Percentiles rank a stretch among this genome's conserved stretches.
These are phyloP conservation scores for Priceomyces castillae DNA, from an alignment of 805 yeast genomes.

Conservation along the genomic window DNA sequence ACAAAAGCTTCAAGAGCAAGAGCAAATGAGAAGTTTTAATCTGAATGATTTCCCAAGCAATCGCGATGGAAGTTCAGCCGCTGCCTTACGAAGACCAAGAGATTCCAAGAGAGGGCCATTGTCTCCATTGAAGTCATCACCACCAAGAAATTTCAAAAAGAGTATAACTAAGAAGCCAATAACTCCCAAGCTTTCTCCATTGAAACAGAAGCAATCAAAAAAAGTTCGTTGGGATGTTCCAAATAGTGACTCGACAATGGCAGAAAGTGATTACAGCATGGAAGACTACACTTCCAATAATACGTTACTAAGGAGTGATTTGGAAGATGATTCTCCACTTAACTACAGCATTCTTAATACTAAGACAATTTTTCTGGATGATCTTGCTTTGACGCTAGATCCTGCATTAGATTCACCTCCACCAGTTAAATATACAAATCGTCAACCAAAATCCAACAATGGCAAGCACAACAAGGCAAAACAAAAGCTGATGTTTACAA, in stretches of 20 bases:
- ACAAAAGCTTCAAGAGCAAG: slow-evolving; percentile 15
- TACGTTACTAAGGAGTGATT: slow-evolving; percentile 18
- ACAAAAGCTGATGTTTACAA: slow-evolving; percentile 11
- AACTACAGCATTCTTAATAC: slow-evolving; percentile 21
- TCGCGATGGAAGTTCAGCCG: slow-evolving; percentile 1
- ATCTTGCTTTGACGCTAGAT: slow-evolving; percentile 26
- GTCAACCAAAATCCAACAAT: not conserved
- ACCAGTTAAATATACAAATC: slow-evolving; percentile 1
- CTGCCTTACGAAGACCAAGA: slow-evolving; percentile 5
- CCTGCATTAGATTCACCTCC: slow-evolving; percentile 34
- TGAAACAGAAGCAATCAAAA: slow-evolving; percentile 19
- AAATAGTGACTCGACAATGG: slow-evolving; percentile 11
- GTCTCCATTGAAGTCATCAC: slow-evolving; percentile 27
- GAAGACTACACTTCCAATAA: slow-evolving; percentile 20
- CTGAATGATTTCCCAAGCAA: slow-evolving; percentile 1
- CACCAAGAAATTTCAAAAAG: slow-evolving; percentile 21
- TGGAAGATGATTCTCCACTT: slow-evolving; percentile 30
- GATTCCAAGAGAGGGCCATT: slow-evolving; percentile 21
- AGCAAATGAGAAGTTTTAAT: not conserved
- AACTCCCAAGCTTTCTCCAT: slow-evolving; percentile 9
- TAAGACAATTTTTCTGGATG: slow-evolving; percentile 24
- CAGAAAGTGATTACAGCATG: slow-evolving; percentile 32
- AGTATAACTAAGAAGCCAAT: slow-evolving; percentile 13
- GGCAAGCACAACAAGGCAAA: not conserved
- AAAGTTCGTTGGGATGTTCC: slow-evolving; percentile 50